A percentile compares a stretch with the other conserved stretches of the same genome.
Evolutionary conservation across 495 filamentous ascomycete genomes (phyloP).

Genomic region (Aspergillus nidulans): DNA sequence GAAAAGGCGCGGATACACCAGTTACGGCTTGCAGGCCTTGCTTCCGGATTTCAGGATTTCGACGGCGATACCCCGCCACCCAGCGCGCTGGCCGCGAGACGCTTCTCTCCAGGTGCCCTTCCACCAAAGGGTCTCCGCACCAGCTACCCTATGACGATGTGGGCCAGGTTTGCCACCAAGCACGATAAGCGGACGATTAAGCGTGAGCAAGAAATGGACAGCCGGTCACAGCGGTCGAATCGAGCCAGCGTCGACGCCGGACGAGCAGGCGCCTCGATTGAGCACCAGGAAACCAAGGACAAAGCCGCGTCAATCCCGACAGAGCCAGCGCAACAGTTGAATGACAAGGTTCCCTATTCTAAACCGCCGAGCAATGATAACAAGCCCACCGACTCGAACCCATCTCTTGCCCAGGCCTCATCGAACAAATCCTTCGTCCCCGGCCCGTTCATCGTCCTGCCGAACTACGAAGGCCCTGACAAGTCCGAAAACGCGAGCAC

Average conservation of each 20-base stretch:
- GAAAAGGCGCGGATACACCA: conserved; percentile 65
- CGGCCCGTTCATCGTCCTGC: conserved; percentile 31
- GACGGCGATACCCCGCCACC: conserved; percentile 76
- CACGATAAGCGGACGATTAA: conserved; percentile 73
- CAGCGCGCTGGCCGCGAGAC: conserved; percentile 71
- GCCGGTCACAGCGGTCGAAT: conserved; percentile 23
- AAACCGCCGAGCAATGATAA: neutral
- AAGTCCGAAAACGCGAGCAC: conserved; percentile 34
- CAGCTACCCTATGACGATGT: conserved; percentile 74
- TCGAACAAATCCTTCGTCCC: conserved; percentile 22
- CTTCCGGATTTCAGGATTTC: conserved; percentile 63
- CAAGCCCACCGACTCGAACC: neutral
- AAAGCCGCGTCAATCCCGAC: neutral
- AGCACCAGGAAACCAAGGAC: conserved; percentile 8
- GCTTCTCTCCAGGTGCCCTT: conserved; percentile 47
- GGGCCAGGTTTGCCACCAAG: conserved; percentile 80
- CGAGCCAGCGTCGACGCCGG: conserved; percentile 33
- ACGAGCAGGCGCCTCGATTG: conserved; percentile 31
- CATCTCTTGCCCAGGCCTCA: neutral
- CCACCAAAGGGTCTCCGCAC: conserved; percentile 47
- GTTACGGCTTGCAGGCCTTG: conserved; percentile 64
- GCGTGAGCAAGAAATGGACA: conserved; percentile 37
- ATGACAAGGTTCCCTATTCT: neutral
- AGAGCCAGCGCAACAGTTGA: neutral
- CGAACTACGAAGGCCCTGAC: conserved; percentile 25